These are phyloP conservation scores for Penicillium soppii DNA, from an alignment of 495 filamentous ascomycete genomes.

Conservation along the genomic window DNA sequence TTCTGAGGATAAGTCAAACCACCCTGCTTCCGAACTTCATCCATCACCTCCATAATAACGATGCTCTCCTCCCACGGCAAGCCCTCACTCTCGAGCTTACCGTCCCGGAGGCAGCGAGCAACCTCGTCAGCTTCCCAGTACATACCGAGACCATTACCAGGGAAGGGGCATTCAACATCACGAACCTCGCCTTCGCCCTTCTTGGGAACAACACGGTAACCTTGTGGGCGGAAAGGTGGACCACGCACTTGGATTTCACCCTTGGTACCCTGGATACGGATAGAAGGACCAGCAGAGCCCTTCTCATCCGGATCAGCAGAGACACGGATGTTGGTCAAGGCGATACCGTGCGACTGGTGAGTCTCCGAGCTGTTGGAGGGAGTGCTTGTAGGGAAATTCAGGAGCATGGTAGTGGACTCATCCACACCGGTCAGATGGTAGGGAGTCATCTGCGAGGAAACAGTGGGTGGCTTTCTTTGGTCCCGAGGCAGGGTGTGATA, in stretches of 20 bases:
- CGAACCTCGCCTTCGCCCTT: conserved; percentile 47
- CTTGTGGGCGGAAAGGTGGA: conserved; percentile 67
- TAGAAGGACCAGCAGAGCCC: conserved; percentile 61
- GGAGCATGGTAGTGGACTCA: conserved; percentile 75
- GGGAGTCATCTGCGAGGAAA: conserved; percentile 65
- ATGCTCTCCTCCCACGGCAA: conserved; percentile 82
- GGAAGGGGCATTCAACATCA: conserved; percentile 63
- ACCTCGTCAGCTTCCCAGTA: conserved; percentile 95
- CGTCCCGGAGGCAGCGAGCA: conserved; percentile 78
- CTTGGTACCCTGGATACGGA: conserved; percentile 80
- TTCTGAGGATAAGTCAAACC: conserved; percentile 75
- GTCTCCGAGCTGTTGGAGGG: conserved; percentile 37
- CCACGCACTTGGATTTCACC: conserved; percentile 85
- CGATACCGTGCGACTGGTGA: conserved; percentile 64
- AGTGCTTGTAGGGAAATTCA: conserved; percentile 70
- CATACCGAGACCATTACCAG: conserved; percentile 76
- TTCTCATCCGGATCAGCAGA: conserved; percentile 63
- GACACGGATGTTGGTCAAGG: conserved; percentile 72
- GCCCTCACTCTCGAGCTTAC: conserved; percentile 71
- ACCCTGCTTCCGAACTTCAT: conserved; percentile 76
- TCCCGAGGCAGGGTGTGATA: conserved; percentile 72
- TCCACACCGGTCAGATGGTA: conserved; percentile 81
- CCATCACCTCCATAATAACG: conserved; percentile 92
- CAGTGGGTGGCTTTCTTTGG: conserved; percentile 52
- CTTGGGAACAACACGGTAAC: conserved; percentile 58